Evolutionary conservation across 2,329 filamentous ascomycete genomes (phyloP), one percentile per base, ranked within the genome.

Genomic region (Alternaria hordeiaustralica): DNA sequence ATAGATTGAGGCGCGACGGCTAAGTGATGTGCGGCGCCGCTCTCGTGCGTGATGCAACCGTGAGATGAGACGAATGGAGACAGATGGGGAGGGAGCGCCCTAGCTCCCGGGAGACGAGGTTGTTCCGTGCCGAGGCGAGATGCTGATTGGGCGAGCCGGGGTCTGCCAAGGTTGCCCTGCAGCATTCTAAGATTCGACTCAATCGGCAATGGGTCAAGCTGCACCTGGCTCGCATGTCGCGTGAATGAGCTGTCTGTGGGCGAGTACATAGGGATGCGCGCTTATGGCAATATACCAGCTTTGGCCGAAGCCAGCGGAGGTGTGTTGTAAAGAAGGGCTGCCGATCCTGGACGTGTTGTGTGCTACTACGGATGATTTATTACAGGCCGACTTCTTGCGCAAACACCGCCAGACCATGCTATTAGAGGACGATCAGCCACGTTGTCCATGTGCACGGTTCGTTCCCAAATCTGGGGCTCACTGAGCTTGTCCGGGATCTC

Each of bases 391-490:
- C 49, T 51, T 33, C 18, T 21, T 49, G 26, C 50, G 45, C 28
- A 51, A 50, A 44, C 30, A 36, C 45, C 28, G n/a, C 49, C 26
- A 15, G 43, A 20, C 25, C 55, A 15, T 30, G 11, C 49, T 53
- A 33, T 53, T 53, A 47, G 30, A 49, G 44, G 54, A 25, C 55
- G 55, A 62, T 62, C 49, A 51, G 55, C 60, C 60, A 60, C 60
- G 47, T 60, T 58, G 64, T 54, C 58, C 28, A 53, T 30, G 51
- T 36, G 60, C 60, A 63, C 63, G 55, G 56, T 49, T 60, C 28
- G 41, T 30, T 26, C 28, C 15, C 15, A 47, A 33, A 26, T 36
- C 55, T 58, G 55, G 50, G 54, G 46, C 46, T 54, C 41, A 18
- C n/a, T 51, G 33, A 18, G 56, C 56, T 60, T 36, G 41, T n/a